Percentiles rank a stretch among this genome's conserved stretches.
Evolutionary conservation across 2,329 filamentous ascomycete species (phyloP).

Genomic region (Grosmannia clavigera): DNA sequence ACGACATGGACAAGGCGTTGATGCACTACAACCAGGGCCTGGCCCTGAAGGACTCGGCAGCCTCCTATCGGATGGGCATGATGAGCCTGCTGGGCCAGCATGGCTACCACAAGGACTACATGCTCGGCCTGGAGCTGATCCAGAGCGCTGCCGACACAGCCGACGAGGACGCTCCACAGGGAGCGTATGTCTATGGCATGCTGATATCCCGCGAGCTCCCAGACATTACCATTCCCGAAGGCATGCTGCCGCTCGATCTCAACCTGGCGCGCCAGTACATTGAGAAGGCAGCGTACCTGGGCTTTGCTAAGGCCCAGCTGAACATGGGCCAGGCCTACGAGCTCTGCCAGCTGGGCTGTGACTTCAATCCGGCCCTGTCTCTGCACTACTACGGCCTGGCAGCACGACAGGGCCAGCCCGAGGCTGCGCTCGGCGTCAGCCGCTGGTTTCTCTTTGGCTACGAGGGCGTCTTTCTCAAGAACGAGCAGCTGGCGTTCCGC

Average conservation of each 20-base stretch:
- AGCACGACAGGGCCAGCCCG: constrained; percentile 79
- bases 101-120: constrained; percentile 72
- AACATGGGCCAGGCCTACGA: constrained; percentile 97
- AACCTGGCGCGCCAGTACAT: constrained; percentile 72
- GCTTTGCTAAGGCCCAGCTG: constrained; percentile 89
- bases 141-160: constrained; percentile 70
- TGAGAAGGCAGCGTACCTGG: constrained; percentile 90
- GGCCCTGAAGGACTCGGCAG: constrained; percentile 72
- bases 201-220: constrained; percentile 79
- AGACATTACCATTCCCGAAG: constrained; percentile 70
- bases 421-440: constrained; percentile 91
- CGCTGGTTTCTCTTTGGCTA: constrained; percentile 98
- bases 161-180: constrained; percentile 93
- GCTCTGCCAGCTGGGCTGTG: constrained; percentile 82
- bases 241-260: constrained; percentile 58
- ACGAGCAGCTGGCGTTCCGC: constrained; percentile 82
- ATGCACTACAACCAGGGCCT: constrained; percentile 81
- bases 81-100: constrained; percentile 94
- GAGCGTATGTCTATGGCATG: constrained; percentile 93
- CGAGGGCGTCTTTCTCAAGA: constrained; percentile 85
- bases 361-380: constrained; percentile 86
- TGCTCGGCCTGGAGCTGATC: constrained; percentile 69
- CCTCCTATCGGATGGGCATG: constrained; percentile 82
- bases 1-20: constrained; percentile 82
- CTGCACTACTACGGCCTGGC: constrained; percentile 93